Evolutionary conservation across 495 filamentous ascomycete species (phyloP).

Genomic region (Endocarpon pusillum): DNA sequence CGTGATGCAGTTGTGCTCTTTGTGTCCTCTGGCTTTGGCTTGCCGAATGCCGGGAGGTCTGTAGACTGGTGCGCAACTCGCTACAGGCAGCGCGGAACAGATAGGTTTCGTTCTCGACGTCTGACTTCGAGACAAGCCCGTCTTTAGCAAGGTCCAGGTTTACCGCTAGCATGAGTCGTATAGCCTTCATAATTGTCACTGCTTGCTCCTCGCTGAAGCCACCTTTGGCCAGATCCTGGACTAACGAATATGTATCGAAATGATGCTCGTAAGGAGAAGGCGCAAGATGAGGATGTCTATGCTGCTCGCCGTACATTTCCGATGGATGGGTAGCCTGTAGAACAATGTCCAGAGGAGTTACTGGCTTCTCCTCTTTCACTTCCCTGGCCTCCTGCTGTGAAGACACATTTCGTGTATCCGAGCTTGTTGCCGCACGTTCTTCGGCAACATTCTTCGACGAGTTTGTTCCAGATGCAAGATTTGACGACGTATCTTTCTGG

Average conservation of each 20-base stretch:
- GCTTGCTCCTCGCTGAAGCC: slow-evolving; percentile 56
- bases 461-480: not conserved
- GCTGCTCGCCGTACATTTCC: slow-evolving; percentile 20
- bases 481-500: slow-evolving; percentile 1
- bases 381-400: slow-evolving; percentile 7
- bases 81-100: slow-evolving; percentile 88
- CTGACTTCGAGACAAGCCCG: slow-evolving; percentile 58
- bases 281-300: slow-evolving; percentile 46
- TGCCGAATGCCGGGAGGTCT: slow-evolving; percentile 30
- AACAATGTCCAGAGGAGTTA: slow-evolving; percentile 46
- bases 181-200: slow-evolving; percentile 72
- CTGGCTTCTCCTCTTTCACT: slow-evolving; percentile 8
- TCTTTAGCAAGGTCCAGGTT: slow-evolving; percentile 67
- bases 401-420: slow-evolving; percentile 12
- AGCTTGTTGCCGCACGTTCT: slow-evolving; percentile 8
- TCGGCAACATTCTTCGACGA: not conserved
- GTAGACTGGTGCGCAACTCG: slow-evolving; percentile 72
- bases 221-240: slow-evolving; percentile 50
- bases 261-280: slow-evolving; percentile 78
- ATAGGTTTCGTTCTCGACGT: slow-evolving; percentile 79
- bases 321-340: slow-evolving; percentile 43
- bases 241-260: slow-evolving; percentile 84
- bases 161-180: slow-evolving; percentile 52
- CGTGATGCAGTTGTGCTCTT: slow-evolving; percentile 71
- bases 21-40: slow-evolving; percentile 59